These are phyloP conservation scores for Gyrodon lividus DNA, from an alignment of 768 basidiomycete genomes.

Conservation along the genomic window DNA sequence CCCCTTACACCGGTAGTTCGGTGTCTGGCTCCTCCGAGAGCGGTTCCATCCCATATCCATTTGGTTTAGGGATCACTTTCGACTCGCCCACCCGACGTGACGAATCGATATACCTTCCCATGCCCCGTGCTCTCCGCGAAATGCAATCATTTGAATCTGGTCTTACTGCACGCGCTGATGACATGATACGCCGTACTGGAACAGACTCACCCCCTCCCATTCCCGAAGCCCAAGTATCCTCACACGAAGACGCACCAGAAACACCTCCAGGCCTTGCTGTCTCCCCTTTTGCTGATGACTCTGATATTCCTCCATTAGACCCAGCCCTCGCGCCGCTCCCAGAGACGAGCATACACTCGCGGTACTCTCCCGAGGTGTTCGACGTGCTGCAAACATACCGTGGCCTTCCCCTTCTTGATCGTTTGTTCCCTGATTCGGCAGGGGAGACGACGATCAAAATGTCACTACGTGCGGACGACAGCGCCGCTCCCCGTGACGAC, in stretches of 20 bases:
- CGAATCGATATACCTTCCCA: conserved; percentile 40
- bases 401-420: conserved; percentile 72
- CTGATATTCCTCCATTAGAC: conserved; percentile 27
- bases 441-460: conserved; percentile 73
- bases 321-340: conserved; percentile 37
- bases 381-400: conserved; percentile 79
- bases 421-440: conserved; percentile 51
- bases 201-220: conserved; percentile 11
- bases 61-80: conserved; percentile 62
- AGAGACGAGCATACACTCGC: conserved; percentile 54
- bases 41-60: conserved; percentile 49
- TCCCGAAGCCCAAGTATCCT: not conserved
- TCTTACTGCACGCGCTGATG: conserved; percentile 65
- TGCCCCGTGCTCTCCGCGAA: conserved; percentile 64
- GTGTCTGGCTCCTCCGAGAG: conserved; percentile 19
- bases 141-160: conserved; percentile 89
- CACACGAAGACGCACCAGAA: conserved; percentile 10
- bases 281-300: conserved; percentile 29
- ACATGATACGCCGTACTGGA: conserved; percentile 23
- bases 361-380: conserved; percentile 74
- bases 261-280: conserved; percentile 23
- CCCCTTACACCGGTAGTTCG: conserved; percentile 33
- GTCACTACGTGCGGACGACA: conserved; percentile 63
- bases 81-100: conserved; percentile 54
- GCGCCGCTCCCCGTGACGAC: conserved; percentile 77